These are phyloP conservation scores for Pestalotiopsis fici DNA, from an alignment of 2,329 filamentous ascomycete genomes.

Conservation along the genomic window DNA sequence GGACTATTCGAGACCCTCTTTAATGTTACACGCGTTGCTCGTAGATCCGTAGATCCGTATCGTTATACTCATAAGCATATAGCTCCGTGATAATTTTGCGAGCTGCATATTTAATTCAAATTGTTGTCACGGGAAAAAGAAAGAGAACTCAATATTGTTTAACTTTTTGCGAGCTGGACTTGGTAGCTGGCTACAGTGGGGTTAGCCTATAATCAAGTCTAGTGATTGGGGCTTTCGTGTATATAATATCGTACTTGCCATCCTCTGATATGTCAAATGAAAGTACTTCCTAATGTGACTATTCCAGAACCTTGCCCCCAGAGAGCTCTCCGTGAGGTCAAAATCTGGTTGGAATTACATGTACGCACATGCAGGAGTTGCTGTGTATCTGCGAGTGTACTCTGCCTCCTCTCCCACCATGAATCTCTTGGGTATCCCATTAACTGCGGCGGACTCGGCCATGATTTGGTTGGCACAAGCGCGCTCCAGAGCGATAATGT, in stretches of 20 bases:
- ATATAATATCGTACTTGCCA: background rate
- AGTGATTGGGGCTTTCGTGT: background rate
- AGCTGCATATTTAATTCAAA: no score
- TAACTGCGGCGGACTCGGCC: conserved; percentile 20
- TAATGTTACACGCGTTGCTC: no score
- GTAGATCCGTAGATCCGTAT: no score
- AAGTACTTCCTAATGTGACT: background rate
- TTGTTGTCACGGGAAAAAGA: no score
- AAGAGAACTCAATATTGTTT: no score
- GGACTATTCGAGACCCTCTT: no score
- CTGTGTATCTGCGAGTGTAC: conserved; percentile 20
- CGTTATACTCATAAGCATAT: no score
- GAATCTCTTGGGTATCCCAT: conserved; percentile 11
- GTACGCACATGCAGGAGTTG: conserved; percentile 30
- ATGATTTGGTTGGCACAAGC: conserved; percentile 33
- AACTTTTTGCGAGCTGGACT: no score
- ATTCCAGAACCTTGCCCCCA: conserved; percentile 26
- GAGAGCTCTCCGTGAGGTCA: conserved; percentile 27
- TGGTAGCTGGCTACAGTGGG: no score
- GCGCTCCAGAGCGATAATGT: conserved; percentile 47
- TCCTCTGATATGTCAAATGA: background rate
- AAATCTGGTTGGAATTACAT: conserved; percentile 36
- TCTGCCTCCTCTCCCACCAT: conserved; percentile 14
- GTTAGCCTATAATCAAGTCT: no score
- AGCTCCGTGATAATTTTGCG: no score